phyloP scores from a whole-genome alignment of 108 stramenopile species.

The Cafeteria roenbergensis region DNA sequence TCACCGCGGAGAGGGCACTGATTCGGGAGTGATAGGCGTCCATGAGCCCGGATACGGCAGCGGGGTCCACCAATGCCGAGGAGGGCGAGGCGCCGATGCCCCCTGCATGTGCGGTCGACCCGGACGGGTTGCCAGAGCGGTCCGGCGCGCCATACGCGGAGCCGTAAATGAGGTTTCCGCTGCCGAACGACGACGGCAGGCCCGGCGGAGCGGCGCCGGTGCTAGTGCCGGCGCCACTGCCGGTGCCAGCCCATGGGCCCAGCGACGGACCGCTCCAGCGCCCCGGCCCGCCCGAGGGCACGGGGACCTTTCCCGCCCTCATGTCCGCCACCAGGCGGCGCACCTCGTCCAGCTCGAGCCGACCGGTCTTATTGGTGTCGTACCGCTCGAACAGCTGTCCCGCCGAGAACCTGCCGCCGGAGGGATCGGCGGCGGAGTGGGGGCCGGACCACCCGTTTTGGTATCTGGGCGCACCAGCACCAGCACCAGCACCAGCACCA shows the following conservation, averaged over 20 bases:
- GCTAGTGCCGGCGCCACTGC: background rate
- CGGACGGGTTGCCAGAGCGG: background rate
- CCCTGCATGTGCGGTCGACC: background rate
- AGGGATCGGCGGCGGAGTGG: too few relatives aligned
- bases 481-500: too few relatives aligned
- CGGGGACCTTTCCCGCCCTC: background rate
- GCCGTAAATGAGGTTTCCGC: background rate
- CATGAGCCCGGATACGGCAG: background rate
- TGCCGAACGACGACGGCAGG: background rate
- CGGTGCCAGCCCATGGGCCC: slow-evolving; percentile 2
- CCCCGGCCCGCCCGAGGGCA: background rate
- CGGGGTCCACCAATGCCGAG: background rate
- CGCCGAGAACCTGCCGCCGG: background rate
- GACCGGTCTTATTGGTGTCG: too few relatives aligned
- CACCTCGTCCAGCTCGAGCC: background rate
- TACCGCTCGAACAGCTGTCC: background rate
- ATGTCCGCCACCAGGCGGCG: background rate
- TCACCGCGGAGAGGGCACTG: background rate
- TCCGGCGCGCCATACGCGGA: background rate
- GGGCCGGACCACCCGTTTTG: too few relatives aligned
- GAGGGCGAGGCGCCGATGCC: background rate
- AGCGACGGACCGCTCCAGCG: background rate
- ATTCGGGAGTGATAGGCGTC: background rate
- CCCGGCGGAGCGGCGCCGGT: background rate
- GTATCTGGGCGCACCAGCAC: too few relatives aligned